phyloP scores from a whole-genome alignment of 345 rosid genomes.

The Melaleuca alternifolia region DNA sequence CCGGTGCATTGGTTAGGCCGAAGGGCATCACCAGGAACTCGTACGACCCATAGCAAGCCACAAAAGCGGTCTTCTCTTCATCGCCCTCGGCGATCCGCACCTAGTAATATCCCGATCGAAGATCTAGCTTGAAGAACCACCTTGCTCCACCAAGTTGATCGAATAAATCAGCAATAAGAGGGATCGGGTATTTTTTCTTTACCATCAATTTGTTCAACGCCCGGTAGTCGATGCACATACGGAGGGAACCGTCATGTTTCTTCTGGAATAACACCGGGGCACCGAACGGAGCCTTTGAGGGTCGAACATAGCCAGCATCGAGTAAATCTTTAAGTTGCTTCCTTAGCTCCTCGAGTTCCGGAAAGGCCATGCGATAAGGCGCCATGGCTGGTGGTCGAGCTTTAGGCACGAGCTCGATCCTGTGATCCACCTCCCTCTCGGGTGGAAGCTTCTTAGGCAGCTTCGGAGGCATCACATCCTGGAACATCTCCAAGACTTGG shows the following conservation, averaged over 20 bases:
- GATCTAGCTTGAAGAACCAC: not conserved
- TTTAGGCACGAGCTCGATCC: not conserved
- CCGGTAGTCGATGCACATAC: conserved; percentile 1
- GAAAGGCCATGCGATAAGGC: not conserved
- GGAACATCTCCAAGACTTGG: too few species aligned
- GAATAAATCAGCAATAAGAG: not conserved
- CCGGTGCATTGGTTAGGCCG: not conserved
- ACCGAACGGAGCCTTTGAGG: not conserved
- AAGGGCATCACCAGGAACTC: not conserved
- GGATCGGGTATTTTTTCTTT: not conserved
- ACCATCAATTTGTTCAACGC: not conserved
- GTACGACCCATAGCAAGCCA: not conserved
- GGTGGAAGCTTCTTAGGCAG: not conserved
- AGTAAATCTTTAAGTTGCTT: not conserved
- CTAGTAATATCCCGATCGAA: not conserved
- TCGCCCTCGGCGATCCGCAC: not conserved
- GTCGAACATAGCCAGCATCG: not conserved
- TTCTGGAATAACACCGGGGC: not conserved
- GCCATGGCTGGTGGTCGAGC: not conserved
- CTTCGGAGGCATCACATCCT: not conserved
- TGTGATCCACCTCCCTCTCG: not conserved
- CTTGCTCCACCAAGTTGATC: not conserved
- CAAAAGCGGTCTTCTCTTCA: not conserved
- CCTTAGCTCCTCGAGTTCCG: not conserved
- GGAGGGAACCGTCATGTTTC: not conserved